phyloP scores from a whole-genome alignment of 495 filamentous ascomycete species.

The Podospora pseudopauciseta region DNA sequence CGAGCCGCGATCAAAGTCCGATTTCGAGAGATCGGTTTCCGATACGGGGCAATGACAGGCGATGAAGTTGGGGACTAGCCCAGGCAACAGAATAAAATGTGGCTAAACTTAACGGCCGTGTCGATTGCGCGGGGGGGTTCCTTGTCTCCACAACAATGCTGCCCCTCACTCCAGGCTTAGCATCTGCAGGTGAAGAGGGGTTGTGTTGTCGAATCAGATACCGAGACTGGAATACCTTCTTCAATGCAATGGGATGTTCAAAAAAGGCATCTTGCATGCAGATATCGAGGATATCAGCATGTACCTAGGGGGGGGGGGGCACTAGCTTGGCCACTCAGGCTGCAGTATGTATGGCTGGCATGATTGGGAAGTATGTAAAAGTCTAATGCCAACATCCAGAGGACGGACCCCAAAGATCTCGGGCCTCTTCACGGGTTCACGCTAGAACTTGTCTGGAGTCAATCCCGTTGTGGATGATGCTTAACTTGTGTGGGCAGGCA shows the following conservation, averaged over 20 bases:
- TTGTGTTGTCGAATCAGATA: background rate
- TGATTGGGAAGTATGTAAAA: too few species aligned
- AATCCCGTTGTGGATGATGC: background rate
- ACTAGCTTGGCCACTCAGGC: too few species aligned
- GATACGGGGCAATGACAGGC: conserved; percentile 5
- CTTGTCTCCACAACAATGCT: background rate
- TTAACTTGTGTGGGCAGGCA: background rate
- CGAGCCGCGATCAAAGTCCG: conserved; percentile 12
- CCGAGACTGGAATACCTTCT: too few species aligned
- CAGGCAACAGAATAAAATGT: conserved; percentile 22
- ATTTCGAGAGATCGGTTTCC: conserved; percentile 22
- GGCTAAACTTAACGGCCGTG: conserved; percentile 10
- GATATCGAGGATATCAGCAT: too few species aligned
- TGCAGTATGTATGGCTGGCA: too few species aligned
- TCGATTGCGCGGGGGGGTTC: background rate
- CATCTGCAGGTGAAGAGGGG: background rate
- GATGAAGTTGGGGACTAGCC: conserved; percentile 6
- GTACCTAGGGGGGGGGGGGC: too few species aligned
- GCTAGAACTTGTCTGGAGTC: background rate
- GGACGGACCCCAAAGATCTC: background rate
- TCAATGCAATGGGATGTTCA: too few species aligned
- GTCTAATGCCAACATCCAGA: too few species aligned
- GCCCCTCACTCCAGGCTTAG: background rate
- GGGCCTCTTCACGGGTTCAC: background rate
- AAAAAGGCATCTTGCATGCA: too few species aligned